phyloP scores from a whole-genome alignment of 2,329 filamentous ascomycete genomes.

The Dactylellina sp. region DNA sequence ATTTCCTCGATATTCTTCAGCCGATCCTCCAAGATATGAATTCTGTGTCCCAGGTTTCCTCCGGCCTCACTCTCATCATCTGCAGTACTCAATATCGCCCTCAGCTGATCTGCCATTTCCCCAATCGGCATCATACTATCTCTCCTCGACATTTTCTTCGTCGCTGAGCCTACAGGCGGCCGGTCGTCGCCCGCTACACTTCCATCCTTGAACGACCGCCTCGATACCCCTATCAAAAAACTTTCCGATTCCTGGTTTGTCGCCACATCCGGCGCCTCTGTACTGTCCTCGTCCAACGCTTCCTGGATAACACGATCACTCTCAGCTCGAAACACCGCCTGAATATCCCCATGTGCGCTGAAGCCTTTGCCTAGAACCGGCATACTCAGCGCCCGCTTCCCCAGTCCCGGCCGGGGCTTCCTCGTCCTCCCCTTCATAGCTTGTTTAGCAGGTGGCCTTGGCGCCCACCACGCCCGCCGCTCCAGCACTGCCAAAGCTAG shows the following conservation, averaged over 20 bases:
- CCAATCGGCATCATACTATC: constrained; percentile 53
- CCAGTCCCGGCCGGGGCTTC: constrained; percentile 7
- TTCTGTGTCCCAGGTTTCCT: constrained; percentile 27
- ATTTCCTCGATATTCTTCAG: constrained; percentile 55
- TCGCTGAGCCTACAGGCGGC: background rate
- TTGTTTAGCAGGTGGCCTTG: constrained; percentile 17
- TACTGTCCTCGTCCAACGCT: constrained; percentile 23
- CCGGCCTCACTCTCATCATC: constrained; percentile 49
- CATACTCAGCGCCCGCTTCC: constrained; percentile 48
- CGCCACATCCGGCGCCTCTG: constrained; percentile 18
- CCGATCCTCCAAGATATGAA: constrained; percentile 43
- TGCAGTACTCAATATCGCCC: constrained; percentile 41
- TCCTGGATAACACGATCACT: constrained; percentile 47
- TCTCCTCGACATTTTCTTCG: constrained; percentile 34
- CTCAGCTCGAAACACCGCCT: constrained; percentile 52
- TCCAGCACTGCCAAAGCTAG: constrained; percentile 78
- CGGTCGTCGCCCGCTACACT: background rate
- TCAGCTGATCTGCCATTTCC: constrained; percentile 45
- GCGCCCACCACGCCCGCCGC: constrained; percentile 75
- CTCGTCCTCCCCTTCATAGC: background rate
- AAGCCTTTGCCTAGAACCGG: constrained; percentile 35
- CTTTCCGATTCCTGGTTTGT: constrained; percentile 8
- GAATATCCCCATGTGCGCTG: constrained; percentile 47
- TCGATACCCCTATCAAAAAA: constrained; percentile 26
- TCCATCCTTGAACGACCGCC: background rate